phyloP scores from a whole-genome alignment of 2,329 filamentous ascomycete species.

The Aspergillus melleus region DNA sequence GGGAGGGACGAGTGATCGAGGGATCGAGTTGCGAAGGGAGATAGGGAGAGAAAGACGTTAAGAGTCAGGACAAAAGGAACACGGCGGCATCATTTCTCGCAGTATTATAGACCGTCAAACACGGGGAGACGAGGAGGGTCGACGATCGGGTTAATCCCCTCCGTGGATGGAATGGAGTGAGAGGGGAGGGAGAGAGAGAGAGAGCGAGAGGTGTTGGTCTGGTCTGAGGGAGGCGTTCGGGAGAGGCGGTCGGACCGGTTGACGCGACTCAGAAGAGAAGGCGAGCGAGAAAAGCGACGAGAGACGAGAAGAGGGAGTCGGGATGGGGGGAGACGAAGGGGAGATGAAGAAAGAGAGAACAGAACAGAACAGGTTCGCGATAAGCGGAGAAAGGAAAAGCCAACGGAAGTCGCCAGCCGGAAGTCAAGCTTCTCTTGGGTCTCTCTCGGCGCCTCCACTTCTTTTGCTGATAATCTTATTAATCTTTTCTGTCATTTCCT shows the following conservation, averaged over 20 bases:
- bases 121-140: slow-evolving; percentile 64
- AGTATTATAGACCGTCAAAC: slow-evolving; percentile 68
- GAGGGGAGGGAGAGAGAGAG: too few relatives aligned
- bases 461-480: too few relatives aligned
- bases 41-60: slow-evolving; percentile 55
- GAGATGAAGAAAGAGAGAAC: slow-evolving; percentile 6
- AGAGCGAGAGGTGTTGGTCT: too few relatives aligned
- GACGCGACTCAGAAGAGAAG: slow-evolving; percentile 72
- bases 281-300: slow-evolving; percentile 19
- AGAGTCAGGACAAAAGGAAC: background rate
- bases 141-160: slow-evolving; percentile 47
- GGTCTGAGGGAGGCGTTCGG: too few relatives aligned
- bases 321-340: slow-evolving; percentile 16
- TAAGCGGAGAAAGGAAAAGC: slow-evolving; percentile 29
- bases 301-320: slow-evolving; percentile 7
- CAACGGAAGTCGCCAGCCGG: slow-evolving; percentile 25
- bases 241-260: slow-evolving; percentile 12
- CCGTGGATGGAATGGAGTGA: slow-evolving; percentile 19
- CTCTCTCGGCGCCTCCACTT: slow-evolving; percentile 20
- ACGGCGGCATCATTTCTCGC: background rate
- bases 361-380: slow-evolving; percentile 21
- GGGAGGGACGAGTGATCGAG: background rate
- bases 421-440: slow-evolving; percentile 38
- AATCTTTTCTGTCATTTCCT: too few relatives aligned
- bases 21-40: slow-evolving; percentile 22